Evolutionary conservation across 495 filamentous ascomycete genomes (phyloP).

Genomic region (Aeminium ludgeri): DNA sequence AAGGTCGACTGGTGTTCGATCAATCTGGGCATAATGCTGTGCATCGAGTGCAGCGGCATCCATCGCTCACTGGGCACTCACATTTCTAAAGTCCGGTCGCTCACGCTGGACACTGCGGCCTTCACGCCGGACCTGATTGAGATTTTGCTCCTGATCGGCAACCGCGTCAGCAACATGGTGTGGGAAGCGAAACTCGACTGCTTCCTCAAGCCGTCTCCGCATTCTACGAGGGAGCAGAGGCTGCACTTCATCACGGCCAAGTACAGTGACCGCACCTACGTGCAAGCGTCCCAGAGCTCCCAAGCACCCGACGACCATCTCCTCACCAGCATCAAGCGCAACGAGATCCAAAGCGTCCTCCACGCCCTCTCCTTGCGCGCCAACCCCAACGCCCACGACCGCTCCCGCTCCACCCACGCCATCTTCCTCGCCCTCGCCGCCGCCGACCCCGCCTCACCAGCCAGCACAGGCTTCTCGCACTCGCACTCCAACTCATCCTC

Average conservation of each 20-base stretch:
- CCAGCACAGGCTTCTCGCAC: conserved; percentile 25
- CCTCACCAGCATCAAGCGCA: conserved; percentile 83
- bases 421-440: conserved; percentile 88
- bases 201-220: conserved; percentile 48
- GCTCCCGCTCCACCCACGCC: conserved; percentile 70
- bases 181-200: conserved; percentile 80
- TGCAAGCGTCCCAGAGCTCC: conserved; percentile 58
- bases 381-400: conserved; percentile 76
- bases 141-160: conserved; percentile 81
- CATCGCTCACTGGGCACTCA: conserved; percentile 94
- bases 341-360: conserved; percentile 79
- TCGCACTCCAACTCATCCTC: conserved; percentile 21
- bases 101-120: conserved; percentile 85
- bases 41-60: conserved; percentile 96
- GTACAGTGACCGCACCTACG: conserved; percentile 70
- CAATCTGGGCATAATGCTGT: conserved; percentile 88
- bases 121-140: conserved; percentile 95
- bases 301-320: conserved; percentile 79
- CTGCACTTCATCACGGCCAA: conserved; percentile 88
- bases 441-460: conserved; percentile 69
- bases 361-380: conserved; percentile 78
- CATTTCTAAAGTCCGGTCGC: conserved; percentile 89
- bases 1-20: conserved; percentile 99
- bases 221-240: conserved; percentile 72
- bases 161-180: conserved; percentile 87